Evolutionary conservation across 2,329 filamentous ascomycete genomes (phyloP).

Genomic region (Neonectria punicea): DNA sequence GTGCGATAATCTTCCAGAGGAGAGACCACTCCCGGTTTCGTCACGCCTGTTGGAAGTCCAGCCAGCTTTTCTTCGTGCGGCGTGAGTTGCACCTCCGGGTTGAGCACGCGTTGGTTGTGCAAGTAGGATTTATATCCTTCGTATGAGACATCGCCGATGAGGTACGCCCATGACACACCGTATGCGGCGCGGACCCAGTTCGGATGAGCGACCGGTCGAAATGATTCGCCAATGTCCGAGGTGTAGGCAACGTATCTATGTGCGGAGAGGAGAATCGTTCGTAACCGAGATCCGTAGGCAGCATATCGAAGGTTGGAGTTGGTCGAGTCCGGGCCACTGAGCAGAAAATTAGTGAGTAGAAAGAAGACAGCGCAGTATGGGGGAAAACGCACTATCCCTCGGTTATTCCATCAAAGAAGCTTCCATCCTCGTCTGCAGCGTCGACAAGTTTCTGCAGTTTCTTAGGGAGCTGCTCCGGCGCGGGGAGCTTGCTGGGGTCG

Average conservation of each 20-base stretch:
- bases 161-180: constrained; percentile 90
- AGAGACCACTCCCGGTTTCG: constrained; percentile 60
- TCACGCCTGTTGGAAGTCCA: constrained; percentile 53
- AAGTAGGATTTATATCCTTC: constrained; percentile 97
- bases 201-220: constrained; percentile 91
- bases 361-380: constrained; percentile 22
- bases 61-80: constrained; percentile 60
- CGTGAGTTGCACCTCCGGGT: constrained; percentile 71
- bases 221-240: constrained; percentile 94
- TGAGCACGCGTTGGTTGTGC: constrained; percentile 80
- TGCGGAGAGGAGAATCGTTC: constrained; percentile 87
- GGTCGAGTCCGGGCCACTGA: constrained; percentile 74
- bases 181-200: constrained; percentile 85
- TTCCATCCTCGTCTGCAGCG: constrained; percentile 71
- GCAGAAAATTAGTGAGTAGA: constrained; percentile 13
- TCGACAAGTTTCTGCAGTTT: constrained; percentile 69
- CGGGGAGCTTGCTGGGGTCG: constrained; percentile 59
- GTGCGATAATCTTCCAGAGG: constrained; percentile 90
- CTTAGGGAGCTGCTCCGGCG: constrained; percentile 62
- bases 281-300: constrained; percentile 85
- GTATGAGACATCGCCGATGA: constrained; percentile 88
- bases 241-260: constrained; percentile 98
- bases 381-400: constrained; percentile 76
- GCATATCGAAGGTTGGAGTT: constrained; percentile 90
- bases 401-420: constrained; percentile 80